Conservation (phyloP, 2,329 filamentous ascomycete species). For the Lithohypha guttulata region DNA sequence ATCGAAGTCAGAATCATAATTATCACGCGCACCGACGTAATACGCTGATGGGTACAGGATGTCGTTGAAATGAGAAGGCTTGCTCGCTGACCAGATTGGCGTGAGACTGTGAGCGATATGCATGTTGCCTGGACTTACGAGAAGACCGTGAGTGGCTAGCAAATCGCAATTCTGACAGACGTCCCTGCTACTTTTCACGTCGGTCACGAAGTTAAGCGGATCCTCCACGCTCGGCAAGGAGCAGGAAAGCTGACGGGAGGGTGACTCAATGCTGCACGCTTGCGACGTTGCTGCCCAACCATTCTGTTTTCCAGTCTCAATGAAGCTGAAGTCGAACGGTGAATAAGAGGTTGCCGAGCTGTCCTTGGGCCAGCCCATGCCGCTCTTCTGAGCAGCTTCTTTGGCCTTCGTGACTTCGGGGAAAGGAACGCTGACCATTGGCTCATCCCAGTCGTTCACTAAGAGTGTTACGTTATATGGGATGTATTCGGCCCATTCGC, state of each 20-base stretch:
- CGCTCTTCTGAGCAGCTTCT: background rate
- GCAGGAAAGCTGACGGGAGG: background rate
- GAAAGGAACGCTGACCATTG: slow-evolving; percentile 5
- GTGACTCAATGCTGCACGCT: background rate
- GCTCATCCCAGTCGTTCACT: slow-evolving; percentile 6
- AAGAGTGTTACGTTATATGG: slow-evolving; percentile 8
- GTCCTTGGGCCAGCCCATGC: background rate
- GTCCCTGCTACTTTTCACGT: slow-evolving; percentile 6
- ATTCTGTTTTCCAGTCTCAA: slow-evolving; percentile 1
- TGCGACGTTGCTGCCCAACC: slow-evolving; percentile 3
- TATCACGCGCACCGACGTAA: slow-evolving; percentile 84
- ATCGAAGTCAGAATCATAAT: slow-evolving; percentile 61
- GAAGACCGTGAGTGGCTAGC: background rate
- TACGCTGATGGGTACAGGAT: slow-evolving; percentile 92
- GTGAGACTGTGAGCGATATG: slow-evolving; percentile 58
- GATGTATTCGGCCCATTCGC: background rate
- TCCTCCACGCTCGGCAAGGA: background rate
- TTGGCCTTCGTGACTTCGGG: background rate
- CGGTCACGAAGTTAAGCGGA: slow-evolving; percentile 8
- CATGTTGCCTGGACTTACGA: slow-evolving; percentile 2
- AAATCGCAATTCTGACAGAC: slow-evolving; percentile 4
- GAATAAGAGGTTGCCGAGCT: background rate
- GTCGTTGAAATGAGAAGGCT: slow-evolving; percentile 81
- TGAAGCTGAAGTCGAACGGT: background rate
- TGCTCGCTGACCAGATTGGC: slow-evolving; percentile 88